phyloP scores from a whole-genome alignment of 805 yeast genomes.

The Suhomyces sp. region DNA sequence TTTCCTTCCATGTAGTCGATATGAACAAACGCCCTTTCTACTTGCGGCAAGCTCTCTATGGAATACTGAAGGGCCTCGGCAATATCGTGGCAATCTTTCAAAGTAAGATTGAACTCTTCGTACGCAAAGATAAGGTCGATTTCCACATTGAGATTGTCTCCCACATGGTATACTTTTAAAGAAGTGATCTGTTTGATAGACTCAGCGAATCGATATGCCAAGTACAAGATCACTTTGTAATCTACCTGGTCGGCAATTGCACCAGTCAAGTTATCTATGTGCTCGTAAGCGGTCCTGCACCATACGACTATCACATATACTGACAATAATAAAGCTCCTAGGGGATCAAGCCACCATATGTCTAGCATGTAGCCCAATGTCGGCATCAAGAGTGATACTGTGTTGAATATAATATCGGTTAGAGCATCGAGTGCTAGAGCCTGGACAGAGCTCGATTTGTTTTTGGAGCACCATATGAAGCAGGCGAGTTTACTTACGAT shows the following conservation, averaged over 20 bases:
- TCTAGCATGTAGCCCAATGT: conserved; percentile 49
- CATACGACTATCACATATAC: conserved; percentile 62
- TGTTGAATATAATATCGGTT: conserved; percentile 73
- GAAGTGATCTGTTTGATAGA: conserved; percentile 62
- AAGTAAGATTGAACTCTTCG: conserved; percentile 42
- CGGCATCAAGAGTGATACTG: conserved; percentile 71
- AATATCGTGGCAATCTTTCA: conserved; percentile 73
- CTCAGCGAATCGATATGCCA: conserved; percentile 67
- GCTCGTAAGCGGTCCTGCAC: conserved; percentile 64
- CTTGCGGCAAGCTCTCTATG: conserved; percentile 70
- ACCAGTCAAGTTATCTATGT: conserved; percentile 72
- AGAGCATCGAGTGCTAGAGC: conserved; percentile 81
- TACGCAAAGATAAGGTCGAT: conserved; percentile 60
- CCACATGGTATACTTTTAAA: conserved; percentile 72
- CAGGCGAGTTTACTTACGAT: conserved; percentile 58
- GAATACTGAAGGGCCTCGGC: conserved; percentile 83
- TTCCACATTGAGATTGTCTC: conserved; percentile 73
- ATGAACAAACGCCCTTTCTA: conserved; percentile 81
- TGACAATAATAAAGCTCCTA: conserved; percentile 67
- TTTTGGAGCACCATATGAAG: conserved; percentile 59
- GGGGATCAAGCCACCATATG: conserved; percentile 71
- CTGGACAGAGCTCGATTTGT: conserved; percentile 64
- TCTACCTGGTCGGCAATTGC: conserved; percentile 63
- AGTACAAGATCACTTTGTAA: conserved; percentile 62
- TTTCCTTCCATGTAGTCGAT: conserved; percentile 58